Evolutionary conservation across 2,329 filamentous ascomycete species (phyloP).

Genomic region (Cordyceps sp.): DNA sequence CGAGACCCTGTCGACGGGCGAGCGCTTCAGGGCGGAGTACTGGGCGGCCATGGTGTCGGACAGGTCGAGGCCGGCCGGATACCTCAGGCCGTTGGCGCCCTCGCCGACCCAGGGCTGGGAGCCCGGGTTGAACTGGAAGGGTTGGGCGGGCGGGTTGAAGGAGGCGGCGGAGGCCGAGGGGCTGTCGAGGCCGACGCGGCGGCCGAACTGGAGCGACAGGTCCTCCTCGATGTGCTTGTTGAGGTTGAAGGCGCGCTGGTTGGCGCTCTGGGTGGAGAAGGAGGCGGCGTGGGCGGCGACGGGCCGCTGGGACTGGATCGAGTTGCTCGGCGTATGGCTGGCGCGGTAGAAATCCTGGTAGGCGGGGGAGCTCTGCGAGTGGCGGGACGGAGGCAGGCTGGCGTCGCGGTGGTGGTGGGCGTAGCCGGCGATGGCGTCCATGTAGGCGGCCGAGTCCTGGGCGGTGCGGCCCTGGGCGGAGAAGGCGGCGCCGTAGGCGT

Average conservation of each 20-base stretch:
- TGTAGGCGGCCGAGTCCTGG: slow-evolving; percentile 23
- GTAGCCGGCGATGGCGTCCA: slow-evolving; percentile 14
- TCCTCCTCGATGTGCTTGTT: slow-evolving; percentile 22
- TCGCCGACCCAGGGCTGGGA: slow-evolving; percentile 27
- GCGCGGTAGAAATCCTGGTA: slow-evolving; percentile 15
- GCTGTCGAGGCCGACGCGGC: slow-evolving; percentile 17
- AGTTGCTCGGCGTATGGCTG: slow-evolving; percentile 24
- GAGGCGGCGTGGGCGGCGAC: slow-evolving; percentile 28
- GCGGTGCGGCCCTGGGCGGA: slow-evolving; percentile 14
- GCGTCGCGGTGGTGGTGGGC: slow-evolving; percentile 32
- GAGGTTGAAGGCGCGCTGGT: slow-evolving; percentile 18
- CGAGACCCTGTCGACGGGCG: slow-evolving; percentile 22
- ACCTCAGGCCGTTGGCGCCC: slow-evolving; percentile 11
- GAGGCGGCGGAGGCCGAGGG: slow-evolving; percentile 5
- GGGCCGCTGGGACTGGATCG: slow-evolving; percentile 30
- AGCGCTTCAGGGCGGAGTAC: slow-evolving; percentile 15
- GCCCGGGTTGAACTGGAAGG: slow-evolving; percentile 29
- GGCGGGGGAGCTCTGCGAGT: slow-evolving; percentile 27
- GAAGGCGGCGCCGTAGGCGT: slow-evolving; percentile 10
- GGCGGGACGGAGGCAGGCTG: slow-evolving; percentile 38
- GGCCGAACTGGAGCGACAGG: slow-evolving; percentile 16
- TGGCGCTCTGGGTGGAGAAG: slow-evolving; percentile 25
- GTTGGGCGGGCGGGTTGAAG: slow-evolving; percentile 15
- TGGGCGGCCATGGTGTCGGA: slow-evolving; percentile 13
- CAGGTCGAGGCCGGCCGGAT: slow-evolving; percentile 14